Base-by-base conservation (phyloP, 2,329 filamentous ascomycete species). In the Pseudogymnoascus pannorum region DNA sequence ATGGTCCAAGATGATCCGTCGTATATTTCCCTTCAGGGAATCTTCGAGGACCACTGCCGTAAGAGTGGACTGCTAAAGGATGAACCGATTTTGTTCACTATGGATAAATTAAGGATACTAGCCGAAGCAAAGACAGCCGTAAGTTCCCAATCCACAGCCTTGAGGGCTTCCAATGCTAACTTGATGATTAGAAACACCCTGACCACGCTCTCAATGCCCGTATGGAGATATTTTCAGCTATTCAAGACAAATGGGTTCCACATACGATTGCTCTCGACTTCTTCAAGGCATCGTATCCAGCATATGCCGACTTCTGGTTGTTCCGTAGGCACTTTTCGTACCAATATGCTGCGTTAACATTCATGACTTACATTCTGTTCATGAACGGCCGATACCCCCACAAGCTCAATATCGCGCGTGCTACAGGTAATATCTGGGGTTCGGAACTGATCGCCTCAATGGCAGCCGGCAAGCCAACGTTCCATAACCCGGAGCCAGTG, bases 281-380 rank as follows among this genome's bases (percentile, higher is more conserved):
- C 78, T 97, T 97, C 83, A 89, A 92, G 72, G 80, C 83, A 66
- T 89, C 87, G 4, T 97, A 94, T 76, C 89, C 92, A 29, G 88
- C 90, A 65, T 99, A 91, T 74, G 85, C 89, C 51, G 92, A 97
- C 70, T 97, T 97, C 80, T 99, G 93, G 92, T 84, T 99, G 62
- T 99, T 99, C 90, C 89, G 94, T 63, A 87, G 92, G 63, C 92
- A 96, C 67, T 96, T 99, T 77, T 89, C 91, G 20, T 97, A 97
- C 78, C 94, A 99, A 76, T 87, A 96, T 64, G 93, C 94, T 18
- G 86, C 92, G 1, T 82, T 97, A 66, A 96, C 94, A 1, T 99
- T 99, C 77, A 96, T 99, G 89, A 97, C 94, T 3, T 99, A 97
- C 72, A 88, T 97, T 63, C 88, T 99, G 78, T 93, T 93, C 77